A percentile compares a stretch with the other conserved stretches of the same genome.
These are phyloP conservation scores for Pythium sp. DNA, from an alignment of 352 stramenopile species.

Conservation along the genomic window DNA sequence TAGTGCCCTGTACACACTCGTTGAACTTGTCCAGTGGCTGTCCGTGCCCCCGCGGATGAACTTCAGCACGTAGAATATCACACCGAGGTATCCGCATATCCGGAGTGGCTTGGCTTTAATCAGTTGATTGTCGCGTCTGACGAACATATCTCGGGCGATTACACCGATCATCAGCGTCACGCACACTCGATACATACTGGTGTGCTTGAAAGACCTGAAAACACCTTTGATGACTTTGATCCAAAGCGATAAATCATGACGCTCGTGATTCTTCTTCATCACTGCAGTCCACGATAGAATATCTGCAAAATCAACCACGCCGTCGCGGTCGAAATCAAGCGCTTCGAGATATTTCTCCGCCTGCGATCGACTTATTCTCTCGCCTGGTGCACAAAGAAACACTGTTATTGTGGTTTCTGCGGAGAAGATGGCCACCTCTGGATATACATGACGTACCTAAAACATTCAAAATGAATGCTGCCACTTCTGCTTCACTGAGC, in stretches of 20 bases:
- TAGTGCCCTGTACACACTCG: not conserved
- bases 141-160: slow-evolving; percentile 11
- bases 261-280: slow-evolving; percentile 64
- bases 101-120: slow-evolving; percentile 14
- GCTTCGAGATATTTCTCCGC: slow-evolving; percentile 62
- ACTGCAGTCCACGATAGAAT: slow-evolving; percentile 74
- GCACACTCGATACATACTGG: slow-evolving; percentile 22
- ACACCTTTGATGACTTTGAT: not conserved
- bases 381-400: slow-evolving; percentile 27
- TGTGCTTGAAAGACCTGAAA: slow-evolving; percentile 12
- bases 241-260: not conserved
- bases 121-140: not conserved
- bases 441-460: slow-evolving; percentile 35
- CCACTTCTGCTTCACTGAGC: slow-evolving; percentile 49
- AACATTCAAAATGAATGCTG: slow-evolving; percentile 73
- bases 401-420: not conserved
- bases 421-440: not conserved
- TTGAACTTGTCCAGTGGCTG: not conserved
- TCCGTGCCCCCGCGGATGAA: not conserved
- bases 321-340: slow-evolving; percentile 74
- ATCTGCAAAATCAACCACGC: slow-evolving; percentile 71
- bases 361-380: slow-evolving; percentile 45
- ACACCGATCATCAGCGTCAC: slow-evolving; percentile 29
- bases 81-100: slow-evolving; percentile 9
- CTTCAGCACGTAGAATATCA: slow-evolving; percentile 29